Evolutionary conservation across 768 basidiomycete species (phyloP).

Genomic region (Trametes maxima): DNA sequence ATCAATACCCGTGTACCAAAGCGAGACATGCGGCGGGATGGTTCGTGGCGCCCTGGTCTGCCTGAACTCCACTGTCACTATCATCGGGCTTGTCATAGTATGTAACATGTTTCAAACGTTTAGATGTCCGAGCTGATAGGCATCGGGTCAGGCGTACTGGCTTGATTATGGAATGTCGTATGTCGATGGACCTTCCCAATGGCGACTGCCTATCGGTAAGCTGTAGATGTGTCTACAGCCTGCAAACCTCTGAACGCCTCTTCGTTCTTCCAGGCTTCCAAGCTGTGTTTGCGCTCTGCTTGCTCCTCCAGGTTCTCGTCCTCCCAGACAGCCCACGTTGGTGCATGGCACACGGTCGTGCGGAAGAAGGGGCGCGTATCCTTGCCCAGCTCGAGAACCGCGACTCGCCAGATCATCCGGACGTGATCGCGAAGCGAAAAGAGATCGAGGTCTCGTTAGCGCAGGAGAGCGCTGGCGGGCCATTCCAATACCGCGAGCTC

Average conservation of each 20-base stretch:
- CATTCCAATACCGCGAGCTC: constrained; percentile 40
- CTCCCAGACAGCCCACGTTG: constrained; percentile 45
- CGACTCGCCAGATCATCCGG: constrained; percentile 38
- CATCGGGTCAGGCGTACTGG: constrained; percentile 38
- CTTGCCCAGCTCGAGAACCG: constrained; percentile 38
- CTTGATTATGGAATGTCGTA: constrained; percentile 45
- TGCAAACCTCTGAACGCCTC: too few species aligned
- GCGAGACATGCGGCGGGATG: constrained; percentile 41
- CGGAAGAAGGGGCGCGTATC: constrained; percentile 38
- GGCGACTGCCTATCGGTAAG: constrained; percentile 28
- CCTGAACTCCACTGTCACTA: constrained; percentile 42
- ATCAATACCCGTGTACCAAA: constrained; percentile 44
- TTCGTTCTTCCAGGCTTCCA: constrained; percentile 38
- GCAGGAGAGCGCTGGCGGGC: constrained; percentile 40
- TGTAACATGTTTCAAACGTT: constrained; percentile 11
- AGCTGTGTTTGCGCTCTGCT: constrained; percentile 41
- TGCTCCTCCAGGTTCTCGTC: constrained; percentile 38
- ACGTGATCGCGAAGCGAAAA: constrained; percentile 36
- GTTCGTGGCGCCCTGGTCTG: constrained; percentile 41
- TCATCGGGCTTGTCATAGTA: constrained; percentile 43
- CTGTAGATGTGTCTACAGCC: not conserved
- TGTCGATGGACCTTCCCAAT: constrained; percentile 32
- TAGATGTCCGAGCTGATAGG: not conserved
- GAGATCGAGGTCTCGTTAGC: constrained; percentile 43
- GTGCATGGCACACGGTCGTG: constrained; percentile 42